Evolutionary conservation across 192 early-diverging fungal species (phyloP).

Genomic region (Rhizophagus prolifer): DNA sequence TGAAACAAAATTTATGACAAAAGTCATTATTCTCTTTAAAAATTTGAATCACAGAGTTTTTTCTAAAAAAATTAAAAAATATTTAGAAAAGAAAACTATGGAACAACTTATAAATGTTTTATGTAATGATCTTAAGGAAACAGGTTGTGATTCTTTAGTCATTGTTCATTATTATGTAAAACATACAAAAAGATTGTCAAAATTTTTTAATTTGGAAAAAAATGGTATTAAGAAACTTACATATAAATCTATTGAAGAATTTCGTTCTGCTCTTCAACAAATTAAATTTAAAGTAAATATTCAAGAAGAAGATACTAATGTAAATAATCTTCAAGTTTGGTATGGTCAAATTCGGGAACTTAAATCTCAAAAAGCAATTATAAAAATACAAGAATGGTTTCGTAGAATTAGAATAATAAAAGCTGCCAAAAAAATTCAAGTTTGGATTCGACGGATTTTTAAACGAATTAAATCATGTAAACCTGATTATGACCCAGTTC

Average conservation of each 20-base stretch:
- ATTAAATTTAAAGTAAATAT: background rate
- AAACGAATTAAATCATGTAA: too few species aligned
- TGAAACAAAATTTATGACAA: background rate
- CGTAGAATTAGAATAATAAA: too few species aligned
- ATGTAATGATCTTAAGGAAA: background rate
- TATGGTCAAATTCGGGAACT: too few species aligned
- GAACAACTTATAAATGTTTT: background rate
- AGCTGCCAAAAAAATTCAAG: too few species aligned
- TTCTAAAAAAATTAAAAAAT: background rate
- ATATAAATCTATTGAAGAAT: constrained; percentile 9
- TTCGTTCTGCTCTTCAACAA: constrained; percentile 3
- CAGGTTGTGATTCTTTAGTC: constrained; percentile 22
- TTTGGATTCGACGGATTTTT: too few species aligned
- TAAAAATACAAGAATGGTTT: too few species aligned
- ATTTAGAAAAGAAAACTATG: background rate
- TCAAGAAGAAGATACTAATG: background rate
- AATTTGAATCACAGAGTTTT: background rate
- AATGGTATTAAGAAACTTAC: background rate
- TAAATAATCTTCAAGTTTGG: background rate
- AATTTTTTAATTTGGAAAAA: background rate
- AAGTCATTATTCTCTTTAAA: constrained; percentile 5
- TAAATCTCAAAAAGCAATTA: too few species aligned
- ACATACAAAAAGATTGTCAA: background rate
- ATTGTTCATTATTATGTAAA: background rate
- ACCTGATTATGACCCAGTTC: too few species aligned